phyloP scores from a whole-genome alignment of 768 basidiomycete genomes.

The Suillus spraguei region DNA sequence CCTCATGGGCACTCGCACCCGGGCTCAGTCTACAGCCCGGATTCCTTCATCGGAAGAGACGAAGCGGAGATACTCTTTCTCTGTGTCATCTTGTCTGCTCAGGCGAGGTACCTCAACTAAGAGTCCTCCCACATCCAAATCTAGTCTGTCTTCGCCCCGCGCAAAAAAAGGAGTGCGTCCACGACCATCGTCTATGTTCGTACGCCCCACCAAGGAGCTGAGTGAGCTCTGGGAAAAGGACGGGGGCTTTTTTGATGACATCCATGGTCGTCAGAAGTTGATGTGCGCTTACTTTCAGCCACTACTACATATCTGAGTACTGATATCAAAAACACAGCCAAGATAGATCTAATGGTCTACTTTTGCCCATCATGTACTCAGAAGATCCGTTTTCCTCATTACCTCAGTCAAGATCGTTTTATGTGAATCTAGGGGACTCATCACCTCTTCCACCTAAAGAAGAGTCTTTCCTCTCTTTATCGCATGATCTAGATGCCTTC shows the following conservation, averaged over 20 bases:
- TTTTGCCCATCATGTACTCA: conserved; percentile 9
- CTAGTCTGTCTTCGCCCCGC: conserved; percentile 7
- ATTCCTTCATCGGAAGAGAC: conserved; percentile 12
- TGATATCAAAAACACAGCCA: conserved; percentile 14
- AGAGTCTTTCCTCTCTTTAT: conserved; percentile 46
- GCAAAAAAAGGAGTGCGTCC: conserved; percentile 8
- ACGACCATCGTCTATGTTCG: conserved; percentile 22
- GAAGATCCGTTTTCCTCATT: conserved; percentile 46
- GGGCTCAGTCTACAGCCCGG: conserved; percentile 8
- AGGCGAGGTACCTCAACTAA: conserved; percentile 11
- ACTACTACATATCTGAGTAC: neutral
- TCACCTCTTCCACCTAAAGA: conserved; percentile 29
- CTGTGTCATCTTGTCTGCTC: conserved; percentile 18
- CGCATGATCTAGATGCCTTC: conserved; percentile 32
- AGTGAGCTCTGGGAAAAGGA: conserved; percentile 12
- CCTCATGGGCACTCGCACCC: conserved; percentile 5
- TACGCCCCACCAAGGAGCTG: conserved; percentile 16
- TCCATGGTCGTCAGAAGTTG: conserved; percentile 7
- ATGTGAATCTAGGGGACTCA: conserved; percentile 41
- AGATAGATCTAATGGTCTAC: conserved; percentile 1
- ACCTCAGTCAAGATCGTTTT: conserved; percentile 46
- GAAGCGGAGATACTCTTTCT: conserved; percentile 11
- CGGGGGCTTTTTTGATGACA: conserved; percentile 9
- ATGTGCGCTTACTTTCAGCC: conserved; percentile 19
- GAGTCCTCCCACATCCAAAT: conserved; percentile 8